Percentiles rank a stretch among this genome's conserved stretches.
phyloP scores from a whole-genome alignment of 1,284 basidiomycete species.

The Amylostereum areolatum region DNA sequence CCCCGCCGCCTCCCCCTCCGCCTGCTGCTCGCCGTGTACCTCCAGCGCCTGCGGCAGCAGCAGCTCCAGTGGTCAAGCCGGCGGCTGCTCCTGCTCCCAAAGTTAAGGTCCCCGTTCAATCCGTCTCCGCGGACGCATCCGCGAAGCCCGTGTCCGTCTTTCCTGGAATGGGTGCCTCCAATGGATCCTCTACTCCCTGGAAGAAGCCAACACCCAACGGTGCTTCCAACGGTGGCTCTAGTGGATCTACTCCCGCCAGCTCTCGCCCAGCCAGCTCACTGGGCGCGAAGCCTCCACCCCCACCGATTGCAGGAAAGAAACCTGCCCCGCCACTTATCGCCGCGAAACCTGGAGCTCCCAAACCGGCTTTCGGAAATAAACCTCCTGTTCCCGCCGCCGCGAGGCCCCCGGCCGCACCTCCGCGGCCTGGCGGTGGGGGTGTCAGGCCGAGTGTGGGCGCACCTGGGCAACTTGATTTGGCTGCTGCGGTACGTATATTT shows the following conservation, averaged over 20 bases:
- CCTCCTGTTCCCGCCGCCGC: conserved; percentile 7
- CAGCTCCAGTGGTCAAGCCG: conserved; percentile 18
- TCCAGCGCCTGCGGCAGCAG: conserved; percentile 27
- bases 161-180: conserved; percentile 59
- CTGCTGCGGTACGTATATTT: conserved; percentile 58
- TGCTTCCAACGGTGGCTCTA: conserved; percentile 24
- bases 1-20: conserved; percentile 66
- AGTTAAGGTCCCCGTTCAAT: conserved; percentile 31
- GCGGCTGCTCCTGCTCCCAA: conserved; percentile 25
- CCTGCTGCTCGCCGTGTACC: conserved; percentile 50
- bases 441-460: conserved; percentile 33
- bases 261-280: conserved; percentile 52
- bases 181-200: conserved; percentile 69
- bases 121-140: conserved; percentile 45
- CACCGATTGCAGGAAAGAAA: conserved; percentile 49
- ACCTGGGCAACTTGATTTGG: conserved; percentile 74
- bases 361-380: conserved; percentile 39
- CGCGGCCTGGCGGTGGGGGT: conserved; percentile 15
- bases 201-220: conserved; percentile 45
- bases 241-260: conserved; percentile 40
- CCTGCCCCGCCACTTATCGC: conserved; percentile 29
- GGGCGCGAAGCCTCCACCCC: conserved; percentile 41
- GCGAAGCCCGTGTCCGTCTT: conserved; percentile 72
- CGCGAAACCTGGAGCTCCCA: conserved; percentile 28
- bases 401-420: conserved; percentile 8